Base-by-base conservation (phyloP, 768 basidiomycete species). In the Rubroboletus satanas region DNA sequence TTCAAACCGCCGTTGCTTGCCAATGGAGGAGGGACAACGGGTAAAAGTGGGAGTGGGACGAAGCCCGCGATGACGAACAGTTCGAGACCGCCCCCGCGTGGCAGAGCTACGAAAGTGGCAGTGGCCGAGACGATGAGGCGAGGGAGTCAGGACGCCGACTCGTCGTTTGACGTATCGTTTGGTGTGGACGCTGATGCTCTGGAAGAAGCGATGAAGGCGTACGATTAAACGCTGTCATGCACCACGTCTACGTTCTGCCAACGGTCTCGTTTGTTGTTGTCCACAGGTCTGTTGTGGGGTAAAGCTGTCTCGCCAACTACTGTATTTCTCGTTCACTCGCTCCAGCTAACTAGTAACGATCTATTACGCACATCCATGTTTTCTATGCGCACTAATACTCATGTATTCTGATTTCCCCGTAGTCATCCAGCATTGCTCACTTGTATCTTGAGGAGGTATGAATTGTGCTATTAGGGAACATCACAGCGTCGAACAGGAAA, bases 101-200 rank as follows among this genome's bases (percentile, higher is more conserved):
- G 41, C 10, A 12, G n/a, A 15, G 17, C 14, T 29, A 21, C 43
- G 29, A 49, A 47, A 35, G 26, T 4, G 1, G 14, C 37, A 4
- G 15, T 15, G 35, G 15, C 15, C 12, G 33, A 35, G 33, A 35
- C 1, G 14, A 11, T 21, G n/a, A 38, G 10, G 37, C 55, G 33
- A 33, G 11, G 31, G 26, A n/a, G 6, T 21, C 49, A 51, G 37
- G 64, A 68, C 21, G 49, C 67, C 7, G 69, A 67, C 31, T 69
- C 69, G 26, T 71, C 68, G 14, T 71, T 69, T 45, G 67, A 63
- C 32, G 17, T 71, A 55, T 71, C 68, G 14, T 71, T 69, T 45
- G 67, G 62, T 35, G 17, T 71, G 56, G 69, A 69, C 37, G 45
- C 45, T 7, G 69, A 69, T 31, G 59, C 52, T 2, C 50, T 71